A percentile compares a stretch with the other conserved stretches of the same genome.
phyloP scores from a whole-genome alignment of 2,329 filamentous ascomycete genomes.

The Fusarium brevicatenulatum region DNA sequence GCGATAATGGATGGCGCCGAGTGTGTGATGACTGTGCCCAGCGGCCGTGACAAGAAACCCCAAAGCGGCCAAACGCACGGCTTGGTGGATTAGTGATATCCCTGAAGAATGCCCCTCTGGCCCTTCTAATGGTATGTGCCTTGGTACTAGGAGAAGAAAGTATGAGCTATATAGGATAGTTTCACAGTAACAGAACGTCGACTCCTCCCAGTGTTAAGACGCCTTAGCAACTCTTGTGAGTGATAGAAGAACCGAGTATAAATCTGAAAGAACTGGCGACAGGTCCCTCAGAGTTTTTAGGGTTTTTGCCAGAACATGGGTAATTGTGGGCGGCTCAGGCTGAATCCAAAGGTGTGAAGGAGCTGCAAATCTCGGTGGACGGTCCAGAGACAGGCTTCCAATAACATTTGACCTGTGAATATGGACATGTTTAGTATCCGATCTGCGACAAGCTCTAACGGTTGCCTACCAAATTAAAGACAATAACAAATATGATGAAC shows the following conservation, averaged over 20 bases:
- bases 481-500: neutral
- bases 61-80: neutral
- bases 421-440: neutral
- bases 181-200: neutral
- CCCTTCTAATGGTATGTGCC: neutral
- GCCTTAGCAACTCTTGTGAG: neutral
- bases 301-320: neutral
- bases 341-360: neutral
- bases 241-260: neutral
- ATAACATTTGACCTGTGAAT: conserved; percentile 5
- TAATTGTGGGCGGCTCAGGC: neutral
- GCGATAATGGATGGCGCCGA: neutral
- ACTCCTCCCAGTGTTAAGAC: neutral
- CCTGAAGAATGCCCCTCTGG: neutral
- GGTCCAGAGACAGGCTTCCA: neutral
- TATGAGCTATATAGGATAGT: neutral
- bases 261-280: neutral
- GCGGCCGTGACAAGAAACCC: neutral
- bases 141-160: neutral
- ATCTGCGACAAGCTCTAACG: rapidly evolving
- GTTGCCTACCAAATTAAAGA: neutral
- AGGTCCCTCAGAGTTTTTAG: neutral
- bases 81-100: neutral
- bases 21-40: conserved; percentile 2
- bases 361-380: neutral